Evolutionary conservation across 1,139 yeast species (phyloP).

Genomic region (Pichia inconspicua): DNA sequence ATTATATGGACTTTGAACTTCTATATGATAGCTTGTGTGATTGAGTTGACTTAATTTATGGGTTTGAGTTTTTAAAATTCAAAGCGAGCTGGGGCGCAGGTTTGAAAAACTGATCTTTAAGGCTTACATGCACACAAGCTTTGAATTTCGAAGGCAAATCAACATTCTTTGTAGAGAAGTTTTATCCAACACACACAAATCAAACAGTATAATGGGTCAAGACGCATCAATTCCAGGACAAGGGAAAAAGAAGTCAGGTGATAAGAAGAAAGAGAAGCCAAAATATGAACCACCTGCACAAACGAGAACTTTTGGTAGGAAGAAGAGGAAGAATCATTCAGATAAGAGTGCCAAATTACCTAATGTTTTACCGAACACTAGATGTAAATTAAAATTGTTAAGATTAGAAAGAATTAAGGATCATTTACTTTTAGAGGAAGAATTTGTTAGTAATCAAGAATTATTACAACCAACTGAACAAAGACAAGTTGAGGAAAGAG

Average conservation of each 20-base stretch:
- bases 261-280: constrained; percentile 70
- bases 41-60: too few species aligned
- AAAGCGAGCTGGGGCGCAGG: too few species aligned
- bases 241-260: constrained; percentile 23
- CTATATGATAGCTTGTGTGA: too few species aligned
- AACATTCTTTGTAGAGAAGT: neutral
- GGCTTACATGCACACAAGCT: too few species aligned
- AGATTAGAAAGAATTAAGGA: constrained; percentile 96
- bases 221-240: constrained; percentile 29
- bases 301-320: constrained; percentile 74
- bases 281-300: constrained; percentile 98
- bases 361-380: constrained; percentile 79
- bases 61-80: too few species aligned
- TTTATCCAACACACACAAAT: neutral
- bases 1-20: too few species aligned
- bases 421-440: constrained; percentile 90
- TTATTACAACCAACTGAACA: constrained; percentile 94
- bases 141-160: neutral
- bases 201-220: constrained; percentile 24
- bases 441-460: constrained; percentile 91
- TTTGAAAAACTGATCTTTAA: neutral
- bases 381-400: constrained; percentile 84
- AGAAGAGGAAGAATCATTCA: constrained; percentile 78
- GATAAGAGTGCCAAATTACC: constrained; percentile 87
- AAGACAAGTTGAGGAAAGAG: constrained; percentile 91